Percentiles rank a stretch among this genome's conserved stretches.
phyloP scores from a whole-genome alignment of 1,284 basidiomycete species.

The Peniophora sp. region DNA sequence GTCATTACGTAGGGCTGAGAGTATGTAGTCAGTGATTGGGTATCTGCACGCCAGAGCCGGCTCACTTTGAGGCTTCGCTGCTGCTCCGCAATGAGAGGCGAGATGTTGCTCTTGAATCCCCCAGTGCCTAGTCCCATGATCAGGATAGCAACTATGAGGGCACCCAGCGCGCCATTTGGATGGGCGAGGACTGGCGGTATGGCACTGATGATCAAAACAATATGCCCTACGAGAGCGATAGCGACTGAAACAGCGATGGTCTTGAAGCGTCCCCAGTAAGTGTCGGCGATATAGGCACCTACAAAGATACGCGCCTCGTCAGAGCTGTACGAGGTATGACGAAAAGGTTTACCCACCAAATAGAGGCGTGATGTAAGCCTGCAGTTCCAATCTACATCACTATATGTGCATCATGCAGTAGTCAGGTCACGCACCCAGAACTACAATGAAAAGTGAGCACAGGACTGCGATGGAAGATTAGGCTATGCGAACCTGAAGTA shows the following conservation, averaged over 20 bases:
- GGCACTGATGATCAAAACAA: conserved; percentile 67
- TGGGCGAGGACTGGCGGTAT: conserved; percentile 66
- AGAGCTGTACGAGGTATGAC: conserved; percentile 37
- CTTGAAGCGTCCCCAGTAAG: conserved; percentile 69
- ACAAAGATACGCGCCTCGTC: conserved; percentile 48
- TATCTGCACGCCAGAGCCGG: too few relatives aligned
- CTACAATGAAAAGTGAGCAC: too few relatives aligned
- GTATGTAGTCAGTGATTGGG: too few relatives aligned
- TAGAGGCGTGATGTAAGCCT: too few relatives aligned
- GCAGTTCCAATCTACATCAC: too few relatives aligned
- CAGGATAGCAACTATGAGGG: conserved; percentile 60
- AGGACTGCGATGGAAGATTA: too few relatives aligned
- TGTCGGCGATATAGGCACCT: conserved; percentile 71
- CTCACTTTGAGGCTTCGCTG: conserved; percentile 38
- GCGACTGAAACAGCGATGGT: conserved; percentile 53
- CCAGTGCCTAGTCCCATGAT: conserved; percentile 67
- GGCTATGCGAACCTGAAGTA: conserved; percentile 38
- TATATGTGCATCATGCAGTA: background rate
- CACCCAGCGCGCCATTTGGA: conserved; percentile 44
- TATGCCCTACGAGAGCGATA: conserved; percentile 59
- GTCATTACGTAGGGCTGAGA: conserved; percentile 40
- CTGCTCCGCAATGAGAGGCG: conserved; percentile 76
- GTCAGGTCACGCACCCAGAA: background rate
- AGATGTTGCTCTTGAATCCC: conserved; percentile 77
- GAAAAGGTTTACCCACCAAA: background rate